Evolutionary conservation across 176 grass and related monocot genomes (phyloP).

Genomic region (Hyparrhenia diplandra): DNA sequence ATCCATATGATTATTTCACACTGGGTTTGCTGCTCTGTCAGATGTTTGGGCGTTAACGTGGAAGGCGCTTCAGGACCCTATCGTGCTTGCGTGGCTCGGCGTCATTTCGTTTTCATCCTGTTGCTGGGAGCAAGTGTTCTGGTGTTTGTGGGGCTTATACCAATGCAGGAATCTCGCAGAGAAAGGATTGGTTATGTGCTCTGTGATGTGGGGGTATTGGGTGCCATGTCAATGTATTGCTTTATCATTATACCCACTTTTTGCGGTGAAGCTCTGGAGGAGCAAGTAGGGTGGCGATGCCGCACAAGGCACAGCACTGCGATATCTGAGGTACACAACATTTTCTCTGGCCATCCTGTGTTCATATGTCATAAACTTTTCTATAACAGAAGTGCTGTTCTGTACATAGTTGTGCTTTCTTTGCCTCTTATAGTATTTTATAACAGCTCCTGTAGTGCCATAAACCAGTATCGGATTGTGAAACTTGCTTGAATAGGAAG

Average conservation of each 20-base stretch:
- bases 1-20: background rate
- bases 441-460: background rate
- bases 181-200: background rate
- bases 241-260: background rate
- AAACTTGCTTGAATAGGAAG: background rate
- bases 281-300: background rate
- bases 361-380: background rate
- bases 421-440: background rate
- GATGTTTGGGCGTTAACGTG: background rate
- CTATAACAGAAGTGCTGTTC: background rate
- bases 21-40: background rate
- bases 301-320: background rate
- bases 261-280: background rate
- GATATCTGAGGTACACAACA: background rate
- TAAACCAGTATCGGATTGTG: background rate
- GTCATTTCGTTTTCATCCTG: background rate
- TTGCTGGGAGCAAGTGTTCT: background rate
- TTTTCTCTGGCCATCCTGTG: background rate
- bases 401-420: background rate
- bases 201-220: background rate
- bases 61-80: background rate
- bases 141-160: background rate
- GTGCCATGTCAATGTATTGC: background rate
- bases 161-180: background rate
- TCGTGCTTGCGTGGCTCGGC: background rate